Evolutionary conservation across 1,139 yeast species (phyloP), one percentile per base, ranked within the genome.

Genomic region (Zygoascus meyerae): DNA sequence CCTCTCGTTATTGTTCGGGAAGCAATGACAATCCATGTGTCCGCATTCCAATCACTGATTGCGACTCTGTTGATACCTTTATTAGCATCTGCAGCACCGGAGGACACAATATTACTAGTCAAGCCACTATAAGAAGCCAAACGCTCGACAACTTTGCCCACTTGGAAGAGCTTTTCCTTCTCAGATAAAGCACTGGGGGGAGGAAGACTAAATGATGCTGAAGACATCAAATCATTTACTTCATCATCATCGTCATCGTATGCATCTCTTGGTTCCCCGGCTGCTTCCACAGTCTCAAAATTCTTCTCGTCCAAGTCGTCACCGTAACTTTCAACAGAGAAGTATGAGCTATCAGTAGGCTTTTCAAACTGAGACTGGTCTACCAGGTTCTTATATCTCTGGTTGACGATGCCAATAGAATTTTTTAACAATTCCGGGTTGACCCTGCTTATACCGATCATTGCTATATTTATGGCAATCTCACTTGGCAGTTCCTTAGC

Each of bases 1-100:
- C 96, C 97, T 55, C 97, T 70, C 0, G 95, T 83, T 0, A 94
- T 85, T 43, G 89, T 67, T 57, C 97, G 70, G 1, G 89, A 78
- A 34, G 87, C 69, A n/a, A 90, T 62, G 9, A 81, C 70, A 14
- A 86, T 67, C 96, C 96, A 87, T 1, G 92, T 79, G 54, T 81
- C 83, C 48, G 76, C 75, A 42, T 75, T 77, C 90, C 92, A 84
- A 32, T 75, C 65, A 2, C 61, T 52, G 4, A 66, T 48, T 2
- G 67, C 66, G n/a, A 64, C 61, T 12, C 65, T 54, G 39, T 60
- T 52, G 5, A 65, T 47, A n/a, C 65, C 65, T 35, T 59, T 57
- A 34, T 55, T 58, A 9, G 58, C 57, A 15, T 58, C 50, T 2
- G 60, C 56, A 1, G 58, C 50, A 14, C 52, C 54, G 4, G 53